A percentile compares a stretch with the other conserved stretches of the same genome.
These are phyloP conservation scores for Hypoxylon perforatum DNA, from an alignment of 495 filamentous ascomycete genomes.

Conservation along the genomic window DNA sequence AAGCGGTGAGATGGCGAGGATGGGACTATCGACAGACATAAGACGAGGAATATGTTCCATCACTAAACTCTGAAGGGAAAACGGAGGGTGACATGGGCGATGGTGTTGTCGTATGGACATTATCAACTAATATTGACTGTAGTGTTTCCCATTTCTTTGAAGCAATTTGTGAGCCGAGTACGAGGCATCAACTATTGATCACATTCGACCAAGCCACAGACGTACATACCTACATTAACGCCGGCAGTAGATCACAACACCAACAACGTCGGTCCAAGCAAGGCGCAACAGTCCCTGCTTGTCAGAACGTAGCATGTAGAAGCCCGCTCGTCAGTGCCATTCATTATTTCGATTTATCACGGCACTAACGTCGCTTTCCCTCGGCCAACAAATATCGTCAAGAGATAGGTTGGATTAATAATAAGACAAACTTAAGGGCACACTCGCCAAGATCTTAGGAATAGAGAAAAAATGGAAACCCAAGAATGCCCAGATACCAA, in stretches of 20 bases:
- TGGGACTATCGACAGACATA: conserved; percentile 7
- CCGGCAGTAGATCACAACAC: conserved; percentile 24
- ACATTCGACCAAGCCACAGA: not conserved
- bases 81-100: conserved; percentile 20
- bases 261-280: conserved; percentile 19
- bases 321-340: conserved; percentile 18
- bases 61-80: conserved; percentile 6
- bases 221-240: not conserved
- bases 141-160: not conserved
- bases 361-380: conserved; percentile 13
- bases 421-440: not conserved
- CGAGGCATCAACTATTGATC: conserved; percentile 1
- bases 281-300: conserved; percentile 11
- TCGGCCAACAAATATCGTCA: conserved; percentile 6
- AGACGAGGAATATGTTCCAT: conserved; percentile 21
- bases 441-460: conserved; percentile 25
- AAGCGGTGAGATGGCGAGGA: conserved; percentile 26
- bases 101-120: conserved; percentile 9
- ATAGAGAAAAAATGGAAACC: conserved; percentile 1
- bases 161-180: conserved; percentile 13
- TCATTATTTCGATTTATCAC: conserved; percentile 21
- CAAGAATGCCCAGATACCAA: no score
- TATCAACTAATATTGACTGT: conserved; percentile 5
- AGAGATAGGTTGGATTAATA: conserved; percentile 2
- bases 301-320: conserved; percentile 15